Evolutionary conservation across 208 protist species (phyloP).

Genomic region (Jaenimonas drosophilae): DNA sequence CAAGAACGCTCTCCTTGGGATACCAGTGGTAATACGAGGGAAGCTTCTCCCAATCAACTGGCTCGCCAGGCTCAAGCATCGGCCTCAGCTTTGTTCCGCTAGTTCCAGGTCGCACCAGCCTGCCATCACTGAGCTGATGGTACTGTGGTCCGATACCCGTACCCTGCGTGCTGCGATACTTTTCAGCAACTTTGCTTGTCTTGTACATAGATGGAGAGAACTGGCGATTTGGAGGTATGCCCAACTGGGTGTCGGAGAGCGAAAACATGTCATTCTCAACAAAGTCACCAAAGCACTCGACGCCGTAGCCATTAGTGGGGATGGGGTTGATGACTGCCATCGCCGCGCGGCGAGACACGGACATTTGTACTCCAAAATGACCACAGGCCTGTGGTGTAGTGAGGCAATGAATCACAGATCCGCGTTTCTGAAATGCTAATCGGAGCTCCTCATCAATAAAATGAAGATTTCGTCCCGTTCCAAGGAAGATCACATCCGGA

Average conservation of each 20-base stretch:
- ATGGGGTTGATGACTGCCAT: conserved; percentile 82
- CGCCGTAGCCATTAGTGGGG: conserved; percentile 79
- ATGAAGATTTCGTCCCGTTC: conserved; percentile 76
- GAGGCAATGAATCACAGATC: conserved; percentile 77
- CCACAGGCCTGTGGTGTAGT: conserved; percentile 78
- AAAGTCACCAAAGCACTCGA: conserved; percentile 87
- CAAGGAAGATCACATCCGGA: conserved; percentile 80
- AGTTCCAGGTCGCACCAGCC: conserved; percentile 73
- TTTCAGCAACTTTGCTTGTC: conserved; percentile 74
- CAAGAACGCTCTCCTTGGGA: conserved; percentile 75
- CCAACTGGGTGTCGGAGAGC: conserved; percentile 72
- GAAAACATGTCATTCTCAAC: conserved; percentile 87
- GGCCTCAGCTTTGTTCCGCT: conserved; percentile 77
- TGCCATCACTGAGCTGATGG: conserved; percentile 72
- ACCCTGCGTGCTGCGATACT: conserved; percentile 80
- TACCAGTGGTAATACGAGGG: conserved; percentile 89
- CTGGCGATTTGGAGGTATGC: conserved; percentile 65
- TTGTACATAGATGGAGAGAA: conserved; percentile 65
- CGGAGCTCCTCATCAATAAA: conserved; percentile 85
- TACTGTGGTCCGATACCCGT: conserved; percentile 79
- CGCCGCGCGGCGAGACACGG: conserved; percentile 64
- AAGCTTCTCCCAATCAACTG: conserved; percentile 76
- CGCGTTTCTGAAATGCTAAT: conserved; percentile 81
- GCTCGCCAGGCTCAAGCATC: conserved; percentile 77
- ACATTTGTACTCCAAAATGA: conserved; percentile 79